Evolutionary conservation across 768 basidiomycete species (phyloP).

Genomic region (Trametes maxima): DNA sequence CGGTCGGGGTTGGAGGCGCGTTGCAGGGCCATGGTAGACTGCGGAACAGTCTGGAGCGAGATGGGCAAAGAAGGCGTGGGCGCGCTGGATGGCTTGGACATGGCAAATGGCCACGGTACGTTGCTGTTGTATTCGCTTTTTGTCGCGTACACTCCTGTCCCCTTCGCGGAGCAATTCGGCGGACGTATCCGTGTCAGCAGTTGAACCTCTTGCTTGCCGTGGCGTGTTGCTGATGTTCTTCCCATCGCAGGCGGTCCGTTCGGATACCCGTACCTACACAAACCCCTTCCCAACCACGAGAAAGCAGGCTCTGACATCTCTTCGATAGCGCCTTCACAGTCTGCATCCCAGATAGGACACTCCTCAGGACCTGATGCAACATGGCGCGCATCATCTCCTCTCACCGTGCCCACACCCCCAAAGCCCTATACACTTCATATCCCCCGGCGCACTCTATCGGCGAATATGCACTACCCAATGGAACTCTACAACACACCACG

Average conservation of each 20-base stretch:
- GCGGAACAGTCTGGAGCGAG: constrained; percentile 68
- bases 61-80: constrained; percentile 66
- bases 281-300: constrained; percentile 24
- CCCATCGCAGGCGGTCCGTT: constrained; percentile 9
- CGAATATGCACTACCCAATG: constrained; percentile 38
- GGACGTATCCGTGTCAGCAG: constrained; percentile 6
- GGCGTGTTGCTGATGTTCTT: neutral
- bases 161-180: constrained; percentile 2
- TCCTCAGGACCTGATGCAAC: constrained; percentile 5
- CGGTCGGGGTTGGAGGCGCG: constrained; percentile 63
- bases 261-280: constrained; percentile 23
- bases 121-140: neutral
- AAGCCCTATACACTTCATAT: constrained; percentile 37
- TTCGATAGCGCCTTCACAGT: constrained; percentile 78
- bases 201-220: neutral
- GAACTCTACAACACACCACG: constrained; percentile 13
- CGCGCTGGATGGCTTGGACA: constrained; percentile 36
- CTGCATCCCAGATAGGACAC: constrained; percentile 61
- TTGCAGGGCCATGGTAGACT: constrained; percentile 66
- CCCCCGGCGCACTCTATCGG: constrained; percentile 58
- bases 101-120: constrained; percentile 35
- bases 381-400: constrained; percentile 25
- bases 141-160: neutral
- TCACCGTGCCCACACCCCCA: constrained; percentile 16
- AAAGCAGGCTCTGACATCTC: constrained; percentile 52